Percentiles rank a stretch among this genome's conserved stretches.
Evolutionary conservation across 2,329 filamentous ascomycete species (phyloP).

Genomic region (Aureobasidium sp.): DNA sequence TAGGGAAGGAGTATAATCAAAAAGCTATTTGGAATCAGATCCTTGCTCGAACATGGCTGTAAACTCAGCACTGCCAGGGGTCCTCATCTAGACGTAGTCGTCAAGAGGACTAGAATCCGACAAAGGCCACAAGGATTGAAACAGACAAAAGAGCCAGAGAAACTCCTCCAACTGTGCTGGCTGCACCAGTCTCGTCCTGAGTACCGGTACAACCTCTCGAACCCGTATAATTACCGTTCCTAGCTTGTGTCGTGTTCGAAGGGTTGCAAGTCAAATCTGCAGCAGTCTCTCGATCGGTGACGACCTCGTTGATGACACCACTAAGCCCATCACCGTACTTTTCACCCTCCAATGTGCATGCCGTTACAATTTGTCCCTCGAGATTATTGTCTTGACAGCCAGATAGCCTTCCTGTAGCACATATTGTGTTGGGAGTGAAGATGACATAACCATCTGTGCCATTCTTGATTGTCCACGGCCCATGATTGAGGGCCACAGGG

Average conservation of each 20-base stretch:
- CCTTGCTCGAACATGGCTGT: background rate
- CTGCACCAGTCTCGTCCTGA: background rate
- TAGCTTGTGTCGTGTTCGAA: background rate
- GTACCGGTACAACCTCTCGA: background rate
- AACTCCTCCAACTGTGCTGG: background rate
- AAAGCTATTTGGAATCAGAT: background rate
- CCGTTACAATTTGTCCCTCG: background rate
- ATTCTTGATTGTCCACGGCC: background rate
- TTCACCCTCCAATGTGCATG: background rate
- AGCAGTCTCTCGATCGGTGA: background rate
- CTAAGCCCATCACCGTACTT: background rate
- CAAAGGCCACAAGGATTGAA: background rate
- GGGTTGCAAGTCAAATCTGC: background rate
- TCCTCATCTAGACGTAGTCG: background rate
- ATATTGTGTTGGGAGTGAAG: background rate
- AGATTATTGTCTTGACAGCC: background rate
- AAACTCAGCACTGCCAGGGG: no score
- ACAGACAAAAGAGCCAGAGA: background rate
- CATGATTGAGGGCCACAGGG: background rate
- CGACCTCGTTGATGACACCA: background rate
- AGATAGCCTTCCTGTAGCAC: background rate
- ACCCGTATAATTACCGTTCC: background rate
- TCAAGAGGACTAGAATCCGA: background rate
- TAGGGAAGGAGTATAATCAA: background rate
- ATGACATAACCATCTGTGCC: background rate